A percentile compares a stretch with the other conserved stretches of the same genome.
phyloP scores from a whole-genome alignment of 345 rosid species.

The Litchi chinensis region DNA sequence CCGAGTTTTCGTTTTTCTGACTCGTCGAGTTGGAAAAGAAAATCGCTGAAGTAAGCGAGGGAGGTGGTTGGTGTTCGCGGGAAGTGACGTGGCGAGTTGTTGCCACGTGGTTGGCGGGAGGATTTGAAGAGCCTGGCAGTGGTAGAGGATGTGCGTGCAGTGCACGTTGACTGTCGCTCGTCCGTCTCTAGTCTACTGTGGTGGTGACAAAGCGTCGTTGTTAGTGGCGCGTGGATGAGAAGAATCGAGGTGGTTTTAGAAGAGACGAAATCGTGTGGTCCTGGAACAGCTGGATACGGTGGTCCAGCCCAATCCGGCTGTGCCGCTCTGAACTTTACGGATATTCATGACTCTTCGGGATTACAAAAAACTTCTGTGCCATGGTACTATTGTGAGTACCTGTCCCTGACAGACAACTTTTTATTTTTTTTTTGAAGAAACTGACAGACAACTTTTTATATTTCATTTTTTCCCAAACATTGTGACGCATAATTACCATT shows the following conservation, averaged over 20 bases:
- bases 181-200: neutral
- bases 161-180: neutral
- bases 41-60: neutral
- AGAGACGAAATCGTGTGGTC: neutral
- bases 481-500: no score
- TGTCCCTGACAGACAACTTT: no score
- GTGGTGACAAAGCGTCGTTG: neutral
- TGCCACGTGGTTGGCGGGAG: neutral
- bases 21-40: neutral
- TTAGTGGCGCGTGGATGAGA: neutral
- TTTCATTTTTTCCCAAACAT: no score
- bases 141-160: neutral
- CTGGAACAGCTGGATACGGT: neutral
- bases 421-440: no score
- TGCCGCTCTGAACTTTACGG: neutral
- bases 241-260: neutral
- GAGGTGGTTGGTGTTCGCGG: neutral
- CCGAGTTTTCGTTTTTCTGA: neutral
- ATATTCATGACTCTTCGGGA: neutral
- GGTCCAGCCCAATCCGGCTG: constrained; percentile 4
- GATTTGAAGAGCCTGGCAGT: neutral
- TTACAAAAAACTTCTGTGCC: neutral
- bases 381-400: no score
- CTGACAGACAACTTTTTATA: no score
- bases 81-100: neutral